Conservation (phyloP, 441 rosid genomes). For the Aleurites moluccanus region DNA sequence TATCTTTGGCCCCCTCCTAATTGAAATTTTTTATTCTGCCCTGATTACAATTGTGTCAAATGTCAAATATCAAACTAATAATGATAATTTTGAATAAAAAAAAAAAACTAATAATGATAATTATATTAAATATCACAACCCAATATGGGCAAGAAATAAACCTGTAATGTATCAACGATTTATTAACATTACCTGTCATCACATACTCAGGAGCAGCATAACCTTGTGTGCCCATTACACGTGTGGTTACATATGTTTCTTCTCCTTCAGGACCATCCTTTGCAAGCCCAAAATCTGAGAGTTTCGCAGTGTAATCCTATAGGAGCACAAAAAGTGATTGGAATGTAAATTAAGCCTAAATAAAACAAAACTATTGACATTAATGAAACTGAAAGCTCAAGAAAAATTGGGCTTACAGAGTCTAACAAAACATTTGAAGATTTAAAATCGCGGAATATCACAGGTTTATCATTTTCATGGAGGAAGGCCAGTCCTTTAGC, state of each 20-base stretch:
- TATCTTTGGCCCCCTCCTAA: no score
- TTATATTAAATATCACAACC: no score
- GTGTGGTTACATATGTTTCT: slow-evolving; percentile 71
- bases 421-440: slow-evolving; percentile 74
- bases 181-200: slow-evolving; percentile 59
- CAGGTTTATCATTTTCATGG: slow-evolving; percentile 72
- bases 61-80: no score
- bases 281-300: slow-evolving; percentile 89
- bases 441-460: slow-evolving; percentile 73
- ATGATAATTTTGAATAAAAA: no score
- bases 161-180: not conserved
- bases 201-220: slow-evolving; percentile 87
- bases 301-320: slow-evolving; percentile 64
- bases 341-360: not conserved
- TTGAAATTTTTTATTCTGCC: no score
- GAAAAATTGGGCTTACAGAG: slow-evolving; percentile 47
- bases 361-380: not conserved
- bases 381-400: not conserved
- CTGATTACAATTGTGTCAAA: no score
- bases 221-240: slow-evolving; percentile 89
- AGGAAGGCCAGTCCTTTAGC: slow-evolving; percentile 83
- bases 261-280: slow-evolving; percentile 91
- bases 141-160: no score
- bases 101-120: no score
- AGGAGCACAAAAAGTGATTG: slow-evolving; percentile 4